Percentiles rank a stretch among this genome's conserved stretches.
These are phyloP conservation scores for Asclepias syriaca DNA, from an alignment of 257 asterid genomes.

Conservation along the genomic window DNA sequence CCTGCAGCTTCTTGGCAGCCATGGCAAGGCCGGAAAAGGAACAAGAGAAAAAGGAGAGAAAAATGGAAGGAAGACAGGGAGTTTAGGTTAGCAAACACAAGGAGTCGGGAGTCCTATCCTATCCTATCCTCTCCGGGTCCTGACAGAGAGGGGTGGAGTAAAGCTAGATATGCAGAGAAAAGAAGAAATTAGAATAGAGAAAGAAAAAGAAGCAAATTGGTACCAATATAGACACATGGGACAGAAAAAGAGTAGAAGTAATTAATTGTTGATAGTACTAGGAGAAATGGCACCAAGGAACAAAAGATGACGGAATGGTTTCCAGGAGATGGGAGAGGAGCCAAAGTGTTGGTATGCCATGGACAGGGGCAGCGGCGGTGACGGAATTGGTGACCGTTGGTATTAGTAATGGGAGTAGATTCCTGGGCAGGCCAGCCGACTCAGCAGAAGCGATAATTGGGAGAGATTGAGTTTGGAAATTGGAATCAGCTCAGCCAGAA, in stretches of 20 bases:
- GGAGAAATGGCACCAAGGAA: not conserved
- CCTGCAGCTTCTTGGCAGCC: slow-evolving; percentile 72
- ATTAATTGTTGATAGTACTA: not conserved
- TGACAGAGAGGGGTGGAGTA: not conserved
- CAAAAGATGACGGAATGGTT: not conserved
- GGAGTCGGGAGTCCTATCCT: not conserved
- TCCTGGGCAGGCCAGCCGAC: not conserved
- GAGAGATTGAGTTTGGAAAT: not conserved
- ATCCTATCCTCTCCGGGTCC: not conserved
- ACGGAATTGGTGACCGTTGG: not conserved
- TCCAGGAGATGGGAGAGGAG: not conserved
- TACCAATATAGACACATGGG: not conserved
- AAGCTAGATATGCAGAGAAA: not conserved
- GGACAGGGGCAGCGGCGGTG: not conserved
- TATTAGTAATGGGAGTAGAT: not conserved
- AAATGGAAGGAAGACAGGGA: not conserved
- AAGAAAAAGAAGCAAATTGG: not conserved
- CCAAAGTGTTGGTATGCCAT: not conserved
- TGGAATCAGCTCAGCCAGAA: not conserved
- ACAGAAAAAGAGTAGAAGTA: not conserved
- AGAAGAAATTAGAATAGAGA: not conserved
- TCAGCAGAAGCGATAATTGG: not conserved
- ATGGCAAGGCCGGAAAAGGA: slow-evolving; percentile 13
- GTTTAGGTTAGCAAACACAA: not conserved
- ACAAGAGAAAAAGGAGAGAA: not conserved